Evolutionary conservation across 768 basidiomycete genomes (phyloP), one percentile per base, ranked within the genome.

Genomic region (Pisolithus albus): DNA sequence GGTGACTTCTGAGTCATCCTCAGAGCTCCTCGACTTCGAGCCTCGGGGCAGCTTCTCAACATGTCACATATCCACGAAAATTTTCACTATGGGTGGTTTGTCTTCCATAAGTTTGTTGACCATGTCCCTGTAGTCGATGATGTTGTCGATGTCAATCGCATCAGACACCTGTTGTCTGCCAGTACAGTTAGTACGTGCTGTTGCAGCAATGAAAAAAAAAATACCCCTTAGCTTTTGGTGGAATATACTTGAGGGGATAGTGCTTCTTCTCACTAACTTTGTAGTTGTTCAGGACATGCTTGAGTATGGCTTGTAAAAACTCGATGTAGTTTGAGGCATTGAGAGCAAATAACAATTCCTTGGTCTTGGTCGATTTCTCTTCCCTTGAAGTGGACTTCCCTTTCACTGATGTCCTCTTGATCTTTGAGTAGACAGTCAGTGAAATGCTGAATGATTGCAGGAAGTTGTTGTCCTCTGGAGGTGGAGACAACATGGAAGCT

Each of bases 211-310:
- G 23, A 40, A 28, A 23, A 15, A 37, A 21, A 43, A 18, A 13
- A 30, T 24, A 40, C 24, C 37, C 42, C 57, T 24, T 24, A 4
- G 7, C 41, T 36, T 45, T 51, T 6, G 26, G 48, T 7, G 32
- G 41, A 7, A 55, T 30, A 39, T 48, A 60, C 43, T 53, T 57
- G 54, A 56, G 57, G 41, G 50, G 13, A 26, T 52, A 60, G 0
- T 10, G 5, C 21, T 36, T 49, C 0, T 13, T 41, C 70, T 71
- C 77, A 0, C 24, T 41, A 0, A 72, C 5, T 0, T 21, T 50
- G 42, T 48, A 56, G 3, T 54, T 40, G 4, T 40, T 18, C 28
- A n/a, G n/a, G 8, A 19, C 39, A 40, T 40, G 39, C n/a, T 40
- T 40, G 13, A 40, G 39, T n/a, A 18, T 40, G 39, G 16, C n/a